Evolutionary conservation across 1,284 basidiomycete species (phyloP).

Genomic region (Cronartium quercuum): DNA sequence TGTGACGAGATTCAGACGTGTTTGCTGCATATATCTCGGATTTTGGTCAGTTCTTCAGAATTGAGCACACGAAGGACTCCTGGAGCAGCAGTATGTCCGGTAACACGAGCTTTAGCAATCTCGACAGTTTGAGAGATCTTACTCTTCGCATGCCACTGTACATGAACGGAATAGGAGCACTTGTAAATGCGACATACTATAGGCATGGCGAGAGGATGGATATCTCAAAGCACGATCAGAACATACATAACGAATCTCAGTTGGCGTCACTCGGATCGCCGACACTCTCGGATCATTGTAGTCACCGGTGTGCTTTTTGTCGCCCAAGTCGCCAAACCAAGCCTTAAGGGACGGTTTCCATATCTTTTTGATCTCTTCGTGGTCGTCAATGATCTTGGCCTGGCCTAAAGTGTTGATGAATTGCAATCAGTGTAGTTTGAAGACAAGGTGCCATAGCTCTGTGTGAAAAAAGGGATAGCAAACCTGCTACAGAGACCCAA

Average conservation of each 20-base stretch:
- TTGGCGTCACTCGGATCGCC: slow-evolving; percentile 71
- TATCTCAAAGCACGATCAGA: background rate
- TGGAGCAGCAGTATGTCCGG: slow-evolving; percentile 58
- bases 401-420: background rate
- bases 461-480: slow-evolving; percentile 52
- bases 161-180: background rate
- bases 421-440: background rate
- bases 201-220: background rate
- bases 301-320: slow-evolving; percentile 77
- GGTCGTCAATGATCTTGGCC: slow-evolving; percentile 58
- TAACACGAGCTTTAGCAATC: slow-evolving; percentile 56
- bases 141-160: slow-evolving; percentile 57
- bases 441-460: background rate
- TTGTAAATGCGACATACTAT: slow-evolving; percentile 53
- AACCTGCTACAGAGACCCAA: slow-evolving; percentile 79
- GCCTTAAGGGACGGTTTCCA: slow-evolving; percentile 64
- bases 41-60: slow-evolving; percentile 56
- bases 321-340: slow-evolving; percentile 81
- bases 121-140: slow-evolving; percentile 55
- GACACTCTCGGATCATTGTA: slow-evolving; percentile 72
- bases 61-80: slow-evolving; percentile 62
- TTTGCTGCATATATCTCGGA: slow-evolving; percentile 21
- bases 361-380: slow-evolving; percentile 61
- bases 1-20: background rate
- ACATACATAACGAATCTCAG: slow-evolving; percentile 54